Evolutionary conservation across 257 asterid genomes (phyloP).

Genomic region (Primulina tabacum): DNA sequence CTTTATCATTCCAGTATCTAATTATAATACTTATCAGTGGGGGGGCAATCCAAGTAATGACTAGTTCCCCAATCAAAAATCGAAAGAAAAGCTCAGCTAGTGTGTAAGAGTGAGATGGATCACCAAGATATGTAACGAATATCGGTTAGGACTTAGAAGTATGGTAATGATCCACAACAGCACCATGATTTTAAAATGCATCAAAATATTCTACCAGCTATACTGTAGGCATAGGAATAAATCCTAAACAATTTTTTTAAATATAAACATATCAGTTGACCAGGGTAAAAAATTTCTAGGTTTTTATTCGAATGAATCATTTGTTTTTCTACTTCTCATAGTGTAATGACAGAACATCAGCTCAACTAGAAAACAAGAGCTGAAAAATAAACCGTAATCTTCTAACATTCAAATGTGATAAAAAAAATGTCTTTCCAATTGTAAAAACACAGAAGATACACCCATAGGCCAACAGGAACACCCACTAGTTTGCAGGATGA

Average conservation of each 20-base stretch:
- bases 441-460: background rate
- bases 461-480: no score
- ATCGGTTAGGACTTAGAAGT: background rate
- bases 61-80: background rate
- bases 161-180: background rate
- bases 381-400: background rate
- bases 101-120: background rate
- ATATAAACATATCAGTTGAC: background rate
- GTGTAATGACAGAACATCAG: background rate
- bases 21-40: constrained; percentile 20
- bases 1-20: constrained; percentile 62
- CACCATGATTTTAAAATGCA: constrained; percentile 1
- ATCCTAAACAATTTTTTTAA: background rate
- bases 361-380: constrained; percentile 1
- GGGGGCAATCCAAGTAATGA: constrained; percentile 7
- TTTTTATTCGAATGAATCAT: background rate
- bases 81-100: background rate
- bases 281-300: background rate
- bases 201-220: background rate
- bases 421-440: background rate
- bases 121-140: background rate
- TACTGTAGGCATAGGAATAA: background rate
- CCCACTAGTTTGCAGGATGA: background rate
- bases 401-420: constrained; percentile 7
- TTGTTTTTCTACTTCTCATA: constrained; percentile 7